Conservation (phyloP, 75 land plant species). For the Selaginella tamariscina region DNA sequence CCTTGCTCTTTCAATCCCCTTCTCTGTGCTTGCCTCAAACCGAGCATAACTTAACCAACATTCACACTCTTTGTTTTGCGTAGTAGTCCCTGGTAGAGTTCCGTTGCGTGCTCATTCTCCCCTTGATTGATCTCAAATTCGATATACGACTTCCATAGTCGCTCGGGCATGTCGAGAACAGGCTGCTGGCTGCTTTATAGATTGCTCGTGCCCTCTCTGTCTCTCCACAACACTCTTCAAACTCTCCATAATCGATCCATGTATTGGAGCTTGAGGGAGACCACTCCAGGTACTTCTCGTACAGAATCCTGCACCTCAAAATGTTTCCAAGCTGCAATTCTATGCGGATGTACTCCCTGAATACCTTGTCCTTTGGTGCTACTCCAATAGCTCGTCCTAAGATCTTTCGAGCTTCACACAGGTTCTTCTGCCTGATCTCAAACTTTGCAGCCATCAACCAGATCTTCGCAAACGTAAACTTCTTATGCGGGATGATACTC, state of each 20-base stretch:
- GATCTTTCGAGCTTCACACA: not conserved
- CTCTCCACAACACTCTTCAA: not conserved
- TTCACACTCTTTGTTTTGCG: not conserved
- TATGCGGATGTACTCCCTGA: not conserved
- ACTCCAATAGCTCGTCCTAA: not conserved
- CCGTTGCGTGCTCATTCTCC: not conserved
- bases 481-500: not conserved
- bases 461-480: not conserved
- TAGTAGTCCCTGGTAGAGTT: not conserved
- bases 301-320: not conserved
- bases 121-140: not conserved
- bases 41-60: not conserved
- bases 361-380: not conserved
- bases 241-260: not conserved
- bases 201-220: not conserved
- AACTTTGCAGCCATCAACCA: not conserved
- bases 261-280: not conserved
- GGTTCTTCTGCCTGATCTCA: not conserved
- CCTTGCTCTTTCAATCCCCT: too few relatives aligned
- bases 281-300: constrained; percentile 1
- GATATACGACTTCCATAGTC: not conserved
- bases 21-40: not conserved
- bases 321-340: not conserved
- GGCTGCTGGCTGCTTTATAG: not conserved
- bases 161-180: not conserved